Base-by-base conservation (phyloP, 768 basidiomycete species). In the Lactifluus volemus region DNA sequence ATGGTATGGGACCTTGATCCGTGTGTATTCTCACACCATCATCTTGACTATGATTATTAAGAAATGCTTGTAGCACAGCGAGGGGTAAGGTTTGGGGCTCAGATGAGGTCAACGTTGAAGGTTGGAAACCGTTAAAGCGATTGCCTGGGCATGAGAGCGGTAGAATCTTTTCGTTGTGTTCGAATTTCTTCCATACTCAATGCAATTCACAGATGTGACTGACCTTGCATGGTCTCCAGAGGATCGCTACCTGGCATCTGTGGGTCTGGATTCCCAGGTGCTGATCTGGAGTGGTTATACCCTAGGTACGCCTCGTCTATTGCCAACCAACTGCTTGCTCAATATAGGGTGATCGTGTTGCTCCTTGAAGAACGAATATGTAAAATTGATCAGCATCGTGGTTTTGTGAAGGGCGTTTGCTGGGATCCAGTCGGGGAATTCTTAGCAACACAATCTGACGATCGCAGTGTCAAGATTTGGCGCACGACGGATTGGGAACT, bases 391-490 rank as follows among this genome's bases (percentile, higher is more conserved):
- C 84, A 84, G 60, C 97, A 98, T 69, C 86, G 92, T 68, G 96
- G 94, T 2, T 98, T 98, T 72, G 95, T 99, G 68, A 98, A 99
- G 74, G 97, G 97, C 60, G 92, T 99, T 53, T 95, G 92, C 70
- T 99, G 96, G 86, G 97, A 99, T 74, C 97, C 97, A 4, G 96
- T 95, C 3, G 97, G 97, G 49, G 90, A 98, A 73, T 98, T 87
- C 70, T 84, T 99, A 63, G 96, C 97, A n/a, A 98, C 96, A 45
- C 85, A 96, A 74, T 95, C 94, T 29, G 96, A 98, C 73, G 97
- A 99, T 73, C 84, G 90, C 70, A 87, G 92, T 5, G 92, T 98
- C 63, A 97, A 96, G 70, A 89, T 99, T 41, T 99, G 97, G 97
- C 82, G 88, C 65, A 96, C 96, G 0, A 85, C 84, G 8, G 92